Evolutionary conservation across 495 filamentous ascomycete species (phyloP), one percentile per base, ranked within the genome.

Genomic region (Baudoinia panamericana): DNA sequence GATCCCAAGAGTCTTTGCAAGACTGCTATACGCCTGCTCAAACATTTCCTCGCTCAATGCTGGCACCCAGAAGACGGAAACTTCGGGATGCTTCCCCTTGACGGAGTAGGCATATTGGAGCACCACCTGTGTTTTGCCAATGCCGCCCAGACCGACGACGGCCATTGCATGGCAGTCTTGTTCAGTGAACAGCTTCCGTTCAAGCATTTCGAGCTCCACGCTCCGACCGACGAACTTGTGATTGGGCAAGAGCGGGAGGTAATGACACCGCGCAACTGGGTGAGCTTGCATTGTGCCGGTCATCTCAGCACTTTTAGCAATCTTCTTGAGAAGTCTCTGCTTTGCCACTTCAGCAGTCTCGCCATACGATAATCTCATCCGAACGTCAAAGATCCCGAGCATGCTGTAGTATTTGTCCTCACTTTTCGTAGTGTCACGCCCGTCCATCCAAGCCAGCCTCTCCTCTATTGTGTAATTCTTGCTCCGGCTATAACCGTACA

Each of bases 41-140:
- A 46, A 39, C 1, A 36, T 22, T 20, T 46, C 19, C 11, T 22
- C 24, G 31, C 32, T 48, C 18, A 38, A 13, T 8, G 44, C 43
- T 2, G 36, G 32, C 12, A 51, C 18, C 48, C 48, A 51, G 37
- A 51, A 48, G 5, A 51, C 29, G 12, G 43, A 42, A 32, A 11
- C 22, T 5, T 51, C 37, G 9, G 30, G 48, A 37, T 34, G 23
- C 10, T 47, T 22, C 13, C 43, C 2, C 21, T 12, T 20, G 11
- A 39, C 30, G 4, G 6, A 19, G 41, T 47, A 35, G 2, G 34
- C 28, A 9, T 39, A 50, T 5, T 43, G 18, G 5, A 52, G 35
- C 2, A 30, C 50, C 4, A 52, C 38, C 32, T 50, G 50, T n/a
- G 50, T 52, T 30, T 52, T 52, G 15, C 50, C 49, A 5, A 49